Evolutionary conservation across 2,329 filamentous ascomycete genomes (phyloP).

Genomic region (Pezicula neosporulosa): DNA sequence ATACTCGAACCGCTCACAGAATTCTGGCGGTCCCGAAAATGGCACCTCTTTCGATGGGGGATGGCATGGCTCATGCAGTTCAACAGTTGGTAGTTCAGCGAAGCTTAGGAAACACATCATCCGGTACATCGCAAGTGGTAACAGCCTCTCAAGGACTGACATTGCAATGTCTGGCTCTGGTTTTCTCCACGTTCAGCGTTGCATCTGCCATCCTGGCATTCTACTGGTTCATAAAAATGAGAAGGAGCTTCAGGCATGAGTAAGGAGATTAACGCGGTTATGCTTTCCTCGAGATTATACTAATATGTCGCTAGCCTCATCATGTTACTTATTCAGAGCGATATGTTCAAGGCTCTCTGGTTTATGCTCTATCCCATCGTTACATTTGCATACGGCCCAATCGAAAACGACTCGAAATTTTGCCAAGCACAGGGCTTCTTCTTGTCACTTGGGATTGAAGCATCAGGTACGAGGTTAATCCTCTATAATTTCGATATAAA

Average conservation of each 20-base stretch:
- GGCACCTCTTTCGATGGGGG: constrained; percentile 2
- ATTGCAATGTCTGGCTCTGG: constrained; percentile 30
- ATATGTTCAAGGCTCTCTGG: constrained; percentile 68
- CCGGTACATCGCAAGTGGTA: not conserved
- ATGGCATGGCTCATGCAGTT: not conserved
- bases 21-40: not conserved
- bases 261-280: constrained; percentile 33
- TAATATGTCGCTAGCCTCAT: constrained; percentile 53
- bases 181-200: constrained; percentile 50
- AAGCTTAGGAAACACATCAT: not conserved
- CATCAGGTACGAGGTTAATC: constrained; percentile 42
- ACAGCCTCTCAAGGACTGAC: constrained; percentile 11
- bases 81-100: not conserved
- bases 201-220: constrained; percentile 51
- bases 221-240: constrained; percentile 74
- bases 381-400: constrained; percentile 47
- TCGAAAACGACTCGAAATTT: constrained; percentile 49
- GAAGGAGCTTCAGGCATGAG: constrained; percentile 71
- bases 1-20: too few relatives aligned
- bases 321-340: constrained; percentile 69
- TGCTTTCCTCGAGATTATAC: constrained; percentile 1
- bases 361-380: constrained; percentile 63
- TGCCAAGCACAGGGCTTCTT: constrained; percentile 70
- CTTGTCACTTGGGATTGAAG: constrained; percentile 62
- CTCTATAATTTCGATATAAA: not conserved